Percentiles rank a stretch among this genome's conserved stretches.
Conservation (phyloP, 257 asterid species). For the Lantana camara region DNA sequence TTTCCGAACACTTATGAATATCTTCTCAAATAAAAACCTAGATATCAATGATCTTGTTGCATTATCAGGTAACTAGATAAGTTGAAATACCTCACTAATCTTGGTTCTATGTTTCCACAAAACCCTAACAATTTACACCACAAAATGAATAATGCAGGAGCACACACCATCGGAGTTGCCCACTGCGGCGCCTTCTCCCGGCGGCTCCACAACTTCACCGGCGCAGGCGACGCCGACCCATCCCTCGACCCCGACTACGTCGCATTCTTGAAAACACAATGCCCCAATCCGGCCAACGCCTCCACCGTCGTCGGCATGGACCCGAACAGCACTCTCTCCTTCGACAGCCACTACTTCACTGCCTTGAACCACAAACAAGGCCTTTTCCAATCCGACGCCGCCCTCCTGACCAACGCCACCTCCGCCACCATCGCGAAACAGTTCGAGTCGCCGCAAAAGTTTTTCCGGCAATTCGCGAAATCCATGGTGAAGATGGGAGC, state of each 20-base stretch:
- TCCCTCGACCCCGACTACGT: slow-evolving; percentile 46
- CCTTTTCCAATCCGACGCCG: slow-evolving; percentile 55
- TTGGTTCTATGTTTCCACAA: too few species aligned
- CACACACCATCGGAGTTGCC: slow-evolving; percentile 60
- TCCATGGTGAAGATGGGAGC: slow-evolving; percentile 66
- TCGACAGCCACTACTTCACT: slow-evolving; percentile 43
- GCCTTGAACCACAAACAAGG: slow-evolving; percentile 40
- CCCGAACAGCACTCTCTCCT: slow-evolving; percentile 41
- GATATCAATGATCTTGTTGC: slow-evolving; percentile 45
- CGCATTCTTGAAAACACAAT: slow-evolving; percentile 23
- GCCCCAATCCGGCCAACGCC: slow-evolving; percentile 34
- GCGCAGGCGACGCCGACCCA: slow-evolving; percentile 52
- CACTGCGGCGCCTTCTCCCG: slow-evolving; percentile 55
- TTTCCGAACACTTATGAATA: slow-evolving; percentile 34
- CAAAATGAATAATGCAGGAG: too few species aligned
- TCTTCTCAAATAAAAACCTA: slow-evolving; percentile 37
- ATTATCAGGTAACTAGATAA: slow-evolving; percentile 45
- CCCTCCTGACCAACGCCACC: slow-evolving; percentile 36
- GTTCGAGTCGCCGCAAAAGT: slow-evolving; percentile 30
- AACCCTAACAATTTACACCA: too few species aligned
- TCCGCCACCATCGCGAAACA: slow-evolving; percentile 25
- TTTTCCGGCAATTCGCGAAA: slow-evolving; percentile 33
- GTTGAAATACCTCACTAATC: too few species aligned
- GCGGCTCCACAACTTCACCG: slow-evolving; percentile 60
- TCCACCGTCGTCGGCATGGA: slow-evolving; percentile 50